Evolutionary conservation across 2,329 filamentous ascomycete genomes (phyloP).

Genomic region (Rhytidhysteron rufulum): DNA sequence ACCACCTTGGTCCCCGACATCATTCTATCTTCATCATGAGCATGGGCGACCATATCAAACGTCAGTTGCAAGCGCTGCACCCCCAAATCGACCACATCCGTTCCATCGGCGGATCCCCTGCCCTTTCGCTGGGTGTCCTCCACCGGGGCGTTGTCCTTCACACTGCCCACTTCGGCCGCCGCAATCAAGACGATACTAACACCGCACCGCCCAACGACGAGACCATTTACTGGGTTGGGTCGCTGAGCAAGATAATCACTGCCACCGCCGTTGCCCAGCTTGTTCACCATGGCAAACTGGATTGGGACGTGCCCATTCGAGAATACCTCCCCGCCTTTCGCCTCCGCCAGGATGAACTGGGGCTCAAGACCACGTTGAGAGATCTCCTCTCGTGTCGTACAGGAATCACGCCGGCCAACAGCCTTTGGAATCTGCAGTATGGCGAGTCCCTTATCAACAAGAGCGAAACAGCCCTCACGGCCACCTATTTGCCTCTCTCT

Average conservation of each 20-base stretch:
- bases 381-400: conserved; percentile 10
- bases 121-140: conserved; percentile 12
- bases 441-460: conserved; percentile 6
- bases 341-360: conserved; percentile 10
- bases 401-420: conserved; percentile 6
- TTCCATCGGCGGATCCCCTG: conserved; percentile 7
- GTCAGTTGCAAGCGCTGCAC: no score
- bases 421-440: conserved; percentile 7
- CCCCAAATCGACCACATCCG: no score
- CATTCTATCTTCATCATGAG: no score
- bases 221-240: conserved; percentile 9
- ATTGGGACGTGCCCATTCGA: conserved; percentile 11
- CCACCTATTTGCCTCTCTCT: conserved; percentile 1
- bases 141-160: conserved; percentile 9
- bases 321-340: conserved; percentile 10
- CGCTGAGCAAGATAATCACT: conserved; percentile 8
- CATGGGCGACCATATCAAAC: no score
- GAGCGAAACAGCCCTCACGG: conserved; percentile 2
- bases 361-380: conserved; percentile 6
- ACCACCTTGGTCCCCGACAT: no score
- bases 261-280: conserved; percentile 8
- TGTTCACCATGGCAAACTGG: conserved; percentile 8
- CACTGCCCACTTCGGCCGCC: conserved; percentile 9
- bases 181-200: background rate
- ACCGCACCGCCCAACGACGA: conserved; percentile 8